phyloP scores from a whole-genome alignment of 129 eudicot species.

The Mikania micrantha region DNA sequence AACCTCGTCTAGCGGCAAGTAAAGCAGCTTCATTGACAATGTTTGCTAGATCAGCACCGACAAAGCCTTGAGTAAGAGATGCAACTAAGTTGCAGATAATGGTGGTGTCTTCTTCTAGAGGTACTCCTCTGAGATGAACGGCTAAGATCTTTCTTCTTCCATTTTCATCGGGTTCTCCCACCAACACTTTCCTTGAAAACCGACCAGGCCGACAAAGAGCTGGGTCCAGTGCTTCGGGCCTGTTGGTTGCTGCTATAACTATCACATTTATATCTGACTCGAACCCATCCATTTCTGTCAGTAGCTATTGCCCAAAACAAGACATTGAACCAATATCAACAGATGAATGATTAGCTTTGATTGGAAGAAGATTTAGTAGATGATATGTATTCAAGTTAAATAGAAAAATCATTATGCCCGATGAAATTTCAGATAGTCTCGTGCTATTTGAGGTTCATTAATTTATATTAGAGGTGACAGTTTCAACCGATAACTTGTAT shows the following conservation, averaged over 20 bases:
- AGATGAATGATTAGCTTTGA: slow-evolving; percentile 5
- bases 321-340: background rate
- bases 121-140: slow-evolving; percentile 82
- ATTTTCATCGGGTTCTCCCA: slow-evolving; percentile 90
- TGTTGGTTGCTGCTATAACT: slow-evolving; percentile 93
- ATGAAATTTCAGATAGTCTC: background rate
- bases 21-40: slow-evolving; percentile 91
- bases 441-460: background rate
- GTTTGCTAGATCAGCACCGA: slow-evolving; percentile 98
- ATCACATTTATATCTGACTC: slow-evolving; percentile 76
- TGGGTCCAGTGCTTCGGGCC: slow-evolving; percentile 94
- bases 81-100: slow-evolving; percentile 78
- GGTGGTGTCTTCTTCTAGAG: slow-evolving; percentile 68
- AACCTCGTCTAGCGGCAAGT: slow-evolving; percentile 96
- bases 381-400: background rate
- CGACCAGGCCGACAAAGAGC: slow-evolving; percentile 98
- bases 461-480: background rate
- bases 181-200: slow-evolving; percentile 86
- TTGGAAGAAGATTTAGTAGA: background rate
- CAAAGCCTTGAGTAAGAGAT: slow-evolving; percentile 87
- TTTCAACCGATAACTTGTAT: background rate
- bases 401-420: background rate
- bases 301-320: slow-evolving; percentile 38
- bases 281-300: slow-evolving; percentile 98
- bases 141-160: slow-evolving; percentile 90